phyloP scores from a whole-genome alignment of 1,284 basidiomycete genomes.

The Ganoderma meredithae region DNA sequence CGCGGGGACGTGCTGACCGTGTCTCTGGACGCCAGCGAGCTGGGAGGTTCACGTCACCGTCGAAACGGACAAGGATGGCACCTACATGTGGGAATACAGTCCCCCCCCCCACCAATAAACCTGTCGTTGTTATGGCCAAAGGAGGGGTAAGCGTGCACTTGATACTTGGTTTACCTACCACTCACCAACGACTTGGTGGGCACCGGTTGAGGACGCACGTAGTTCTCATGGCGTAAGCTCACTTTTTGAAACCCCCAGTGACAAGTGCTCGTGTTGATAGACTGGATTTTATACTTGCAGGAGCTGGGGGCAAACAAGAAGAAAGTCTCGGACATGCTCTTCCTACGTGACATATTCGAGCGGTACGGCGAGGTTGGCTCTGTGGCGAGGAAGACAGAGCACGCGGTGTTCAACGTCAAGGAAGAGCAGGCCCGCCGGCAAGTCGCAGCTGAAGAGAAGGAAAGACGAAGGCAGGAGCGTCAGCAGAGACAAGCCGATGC shows the following conservation, averaged over 20 bases:
- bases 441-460: conserved; percentile 1
- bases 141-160: conserved; percentile 32
- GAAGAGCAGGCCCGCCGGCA: conserved; percentile 7
- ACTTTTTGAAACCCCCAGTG: neutral
- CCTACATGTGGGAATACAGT: conserved; percentile 22
- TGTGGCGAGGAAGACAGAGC: conserved; percentile 26
- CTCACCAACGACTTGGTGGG: conserved; percentile 1
- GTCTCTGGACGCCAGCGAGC: conserved; percentile 17
- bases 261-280: neutral
- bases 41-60: conserved; percentile 38
- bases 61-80: conserved; percentile 24
- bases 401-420: conserved; percentile 22
- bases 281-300: conserved; percentile 5
- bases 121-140: conserved; percentile 29
- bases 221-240: conserved; percentile 17
- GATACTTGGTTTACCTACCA: neutral
- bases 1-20: neutral
- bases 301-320: conserved; percentile 24
- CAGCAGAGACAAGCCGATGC: neutral
- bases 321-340: conserved; percentile 20
- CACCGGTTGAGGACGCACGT: conserved; percentile 21
- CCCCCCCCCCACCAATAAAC: conserved; percentile 24
- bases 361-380: conserved; percentile 29
- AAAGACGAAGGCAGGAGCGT: neutral
- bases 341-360: conserved; percentile 18